phyloP scores from a whole-genome alignment of 2,329 filamentous ascomycete species.

The Polychaeton citri region DNA sequence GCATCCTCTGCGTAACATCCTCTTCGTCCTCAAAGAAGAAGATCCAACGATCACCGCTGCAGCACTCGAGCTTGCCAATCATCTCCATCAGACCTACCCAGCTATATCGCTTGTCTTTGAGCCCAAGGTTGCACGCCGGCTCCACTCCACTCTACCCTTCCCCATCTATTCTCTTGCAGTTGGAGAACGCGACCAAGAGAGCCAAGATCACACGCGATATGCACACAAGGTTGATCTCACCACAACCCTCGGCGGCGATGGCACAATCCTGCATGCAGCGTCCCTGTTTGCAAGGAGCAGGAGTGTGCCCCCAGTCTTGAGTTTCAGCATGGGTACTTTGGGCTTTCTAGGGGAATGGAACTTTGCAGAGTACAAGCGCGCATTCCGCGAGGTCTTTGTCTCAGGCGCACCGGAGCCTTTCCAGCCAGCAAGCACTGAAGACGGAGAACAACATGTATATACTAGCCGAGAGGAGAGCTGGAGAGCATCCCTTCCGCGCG shows the following conservation, averaged over 20 bases:
- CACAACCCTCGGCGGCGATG: slow-evolving; percentile 83
- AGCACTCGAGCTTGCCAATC: slow-evolving; percentile 46
- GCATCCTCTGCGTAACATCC: slow-evolving; percentile 52
- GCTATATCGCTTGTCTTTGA: slow-evolving; percentile 74
- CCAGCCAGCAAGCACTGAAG: slow-evolving; percentile 4
- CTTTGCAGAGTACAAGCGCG: slow-evolving; percentile 81
- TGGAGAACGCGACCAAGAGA: slow-evolving; percentile 8
- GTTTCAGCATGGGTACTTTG: slow-evolving; percentile 92
- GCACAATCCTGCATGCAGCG: slow-evolving; percentile 74
- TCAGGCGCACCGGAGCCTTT: slow-evolving; percentile 38
- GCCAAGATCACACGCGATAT: slow-evolving; percentile 38
- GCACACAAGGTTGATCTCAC: slow-evolving; percentile 77
- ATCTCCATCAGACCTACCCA: slow-evolving; percentile 69
- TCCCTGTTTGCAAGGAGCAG: slow-evolving; percentile 72
- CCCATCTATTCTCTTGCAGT: slow-evolving; percentile 47
- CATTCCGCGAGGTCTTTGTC: slow-evolving; percentile 89
- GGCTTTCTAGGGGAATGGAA: slow-evolving; percentile 97
- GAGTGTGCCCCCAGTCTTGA: slow-evolving; percentile 77
- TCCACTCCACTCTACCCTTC: slow-evolving; percentile 59
- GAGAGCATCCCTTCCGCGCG: slow-evolving; percentile 49
- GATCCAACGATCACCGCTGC: slow-evolving; percentile 42
- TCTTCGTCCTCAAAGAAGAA: slow-evolving; percentile 55
- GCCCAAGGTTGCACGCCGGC: slow-evolving; percentile 53
- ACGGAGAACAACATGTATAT: slow-evolving; percentile 5
- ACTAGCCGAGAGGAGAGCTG: slow-evolving; percentile 39